Percentiles rank a stretch among this genome's conserved stretches.
phyloP scores from a whole-genome alignment of 306 rosid species.

The Trifolium subterraneum region DNA sequence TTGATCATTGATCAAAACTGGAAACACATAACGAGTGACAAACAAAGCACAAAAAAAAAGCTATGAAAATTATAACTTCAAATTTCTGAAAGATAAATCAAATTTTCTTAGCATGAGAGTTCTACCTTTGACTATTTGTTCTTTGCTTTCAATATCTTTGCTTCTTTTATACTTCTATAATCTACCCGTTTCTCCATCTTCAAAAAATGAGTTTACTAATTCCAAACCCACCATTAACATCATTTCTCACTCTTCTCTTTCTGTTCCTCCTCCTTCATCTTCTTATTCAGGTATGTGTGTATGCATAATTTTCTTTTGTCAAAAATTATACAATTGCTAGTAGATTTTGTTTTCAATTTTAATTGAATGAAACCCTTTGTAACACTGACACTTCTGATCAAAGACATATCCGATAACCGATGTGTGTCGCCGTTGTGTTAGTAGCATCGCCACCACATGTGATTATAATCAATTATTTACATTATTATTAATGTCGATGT shows the following conservation, averaged over 20 bases:
- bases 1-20: constrained; percentile 8
- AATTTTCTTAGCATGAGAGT: constrained; percentile 51
- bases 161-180: constrained; percentile 58
- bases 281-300: constrained; percentile 39
- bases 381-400: too few species aligned
- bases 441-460: too few species aligned
- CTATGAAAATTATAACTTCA: constrained; percentile 46
- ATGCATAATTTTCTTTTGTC: constrained; percentile 13
- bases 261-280: constrained; percentile 36
- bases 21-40: not conserved
- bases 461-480: too few species aligned
- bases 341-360: not conserved
- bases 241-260: constrained; percentile 40
- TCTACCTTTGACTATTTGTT: constrained; percentile 41
- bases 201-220: constrained; percentile 41
- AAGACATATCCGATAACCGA: too few species aligned
- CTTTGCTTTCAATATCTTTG: constrained; percentile 59
- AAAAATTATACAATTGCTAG: not conserved
- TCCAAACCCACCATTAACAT: constrained; percentile 33
- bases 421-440: not conserved
- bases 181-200: constrained; percentile 42
- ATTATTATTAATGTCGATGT: too few species aligned
- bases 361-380: too few species aligned
- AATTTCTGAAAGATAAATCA: constrained; percentile 32
- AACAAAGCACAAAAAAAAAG: constrained; percentile 22